Conservation (phyloP, 129 eudicot species). For the Smallanthus sonchifolius region DNA sequence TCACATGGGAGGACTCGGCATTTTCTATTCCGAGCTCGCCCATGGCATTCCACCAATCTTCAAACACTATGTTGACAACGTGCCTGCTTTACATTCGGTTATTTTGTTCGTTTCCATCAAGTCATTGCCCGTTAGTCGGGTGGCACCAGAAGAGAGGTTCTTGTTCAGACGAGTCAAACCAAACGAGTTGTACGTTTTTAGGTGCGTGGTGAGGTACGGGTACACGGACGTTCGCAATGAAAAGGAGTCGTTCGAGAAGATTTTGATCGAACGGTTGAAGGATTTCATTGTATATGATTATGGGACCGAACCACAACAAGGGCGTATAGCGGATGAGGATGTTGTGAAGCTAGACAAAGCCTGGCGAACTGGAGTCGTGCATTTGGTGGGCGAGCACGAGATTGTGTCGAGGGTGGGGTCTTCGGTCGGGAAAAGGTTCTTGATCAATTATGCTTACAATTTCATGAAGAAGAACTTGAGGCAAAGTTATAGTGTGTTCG, state of each 20-base stretch:
- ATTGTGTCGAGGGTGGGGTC: slow-evolving; percentile 51
- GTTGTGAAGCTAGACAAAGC: slow-evolving; percentile 50
- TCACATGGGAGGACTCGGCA: slow-evolving; percentile 56
- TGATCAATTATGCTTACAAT: slow-evolving; percentile 68
- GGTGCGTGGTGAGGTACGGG: slow-evolving; percentile 84
- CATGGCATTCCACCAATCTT: slow-evolving; percentile 92
- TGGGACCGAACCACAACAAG: slow-evolving; percentile 14
- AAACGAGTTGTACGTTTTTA: slow-evolving; percentile 48
- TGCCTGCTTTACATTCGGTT: slow-evolving; percentile 71
- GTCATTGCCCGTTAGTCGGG: slow-evolving; percentile 59
- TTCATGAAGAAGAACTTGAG: slow-evolving; percentile 66
- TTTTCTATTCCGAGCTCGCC: slow-evolving; percentile 81
- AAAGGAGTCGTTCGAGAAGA: slow-evolving; percentile 54
- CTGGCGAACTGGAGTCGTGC: slow-evolving; percentile 54
- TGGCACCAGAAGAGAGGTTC: slow-evolving; percentile 65
- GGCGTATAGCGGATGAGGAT: slow-evolving; percentile 30
- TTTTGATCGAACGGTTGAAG: slow-evolving; percentile 50
- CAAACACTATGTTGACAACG: slow-evolving; percentile 63
- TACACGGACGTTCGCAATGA: slow-evolving; percentile 63
- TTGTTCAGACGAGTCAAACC: slow-evolving; percentile 64
- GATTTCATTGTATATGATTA: slow-evolving; percentile 29
- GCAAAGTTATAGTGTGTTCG: slow-evolving; percentile 56
- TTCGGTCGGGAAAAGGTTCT: slow-evolving; percentile 38
- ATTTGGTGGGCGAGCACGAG: slow-evolving; percentile 72
- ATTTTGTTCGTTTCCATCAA: slow-evolving; percentile 71